phyloP scores from a whole-genome alignment of 2,329 filamentous ascomycete genomes.

The Calonectria leucothoes region DNA sequence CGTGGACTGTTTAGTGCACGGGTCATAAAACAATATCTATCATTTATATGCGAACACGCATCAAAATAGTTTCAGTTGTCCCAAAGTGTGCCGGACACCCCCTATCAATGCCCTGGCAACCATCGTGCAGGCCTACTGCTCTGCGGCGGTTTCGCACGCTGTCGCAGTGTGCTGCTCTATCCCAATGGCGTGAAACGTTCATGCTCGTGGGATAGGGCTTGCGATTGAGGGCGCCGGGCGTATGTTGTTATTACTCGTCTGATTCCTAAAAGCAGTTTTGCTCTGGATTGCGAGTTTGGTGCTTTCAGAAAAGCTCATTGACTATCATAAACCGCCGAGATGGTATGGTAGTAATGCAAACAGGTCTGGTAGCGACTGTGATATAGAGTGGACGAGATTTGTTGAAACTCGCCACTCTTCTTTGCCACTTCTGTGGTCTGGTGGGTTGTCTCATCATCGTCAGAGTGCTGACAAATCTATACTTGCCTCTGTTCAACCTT shows the following conservation, averaged over 20 bases:
- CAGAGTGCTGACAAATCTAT: background rate
- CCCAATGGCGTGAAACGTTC: background rate
- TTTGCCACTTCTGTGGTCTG: background rate
- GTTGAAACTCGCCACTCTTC: background rate
- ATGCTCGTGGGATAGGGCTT: background rate
- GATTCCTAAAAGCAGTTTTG: background rate
- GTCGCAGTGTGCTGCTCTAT: background rate
- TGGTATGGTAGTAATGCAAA: too few species aligned
- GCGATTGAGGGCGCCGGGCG: background rate
- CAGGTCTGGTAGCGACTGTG: background rate
- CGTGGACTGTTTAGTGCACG: background rate
- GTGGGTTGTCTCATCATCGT: background rate
- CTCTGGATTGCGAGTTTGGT: background rate
- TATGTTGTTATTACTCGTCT: background rate
- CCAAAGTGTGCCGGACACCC: background rate
- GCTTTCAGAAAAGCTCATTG: background rate
- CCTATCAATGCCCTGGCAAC: background rate
- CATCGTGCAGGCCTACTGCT: background rate
- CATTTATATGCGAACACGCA: background rate
- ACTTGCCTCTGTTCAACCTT: constrained; percentile 27
- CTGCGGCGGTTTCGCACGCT: background rate
- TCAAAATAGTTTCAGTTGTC: background rate
- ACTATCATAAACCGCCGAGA: background rate
- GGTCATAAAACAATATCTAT: background rate
- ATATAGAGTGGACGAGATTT: background rate